Evolutionary conservation across 805 yeast species (phyloP).

Genomic region (Saccharomycopsis sp.): DNA sequence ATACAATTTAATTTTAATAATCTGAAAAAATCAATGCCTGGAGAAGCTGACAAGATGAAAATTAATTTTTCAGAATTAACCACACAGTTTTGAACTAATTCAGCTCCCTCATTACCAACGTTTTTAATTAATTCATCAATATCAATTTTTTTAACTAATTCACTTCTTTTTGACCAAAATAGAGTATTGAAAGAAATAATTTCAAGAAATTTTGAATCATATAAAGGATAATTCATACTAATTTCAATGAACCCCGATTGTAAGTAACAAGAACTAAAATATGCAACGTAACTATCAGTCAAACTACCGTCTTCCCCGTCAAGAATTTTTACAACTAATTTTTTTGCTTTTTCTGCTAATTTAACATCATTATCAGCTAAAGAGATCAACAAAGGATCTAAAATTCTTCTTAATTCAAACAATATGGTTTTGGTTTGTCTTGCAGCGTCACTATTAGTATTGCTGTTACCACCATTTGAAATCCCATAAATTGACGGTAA

Average conservation of each 20-base stretch:
- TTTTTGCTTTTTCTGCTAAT: slow-evolving; percentile 17
- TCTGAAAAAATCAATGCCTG: slow-evolving; percentile 18
- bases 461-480: neutral
- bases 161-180: slow-evolving; percentile 12
- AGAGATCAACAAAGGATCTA: slow-evolving; percentile 15
- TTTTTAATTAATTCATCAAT: slow-evolving; percentile 15
- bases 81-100: slow-evolving; percentile 3
- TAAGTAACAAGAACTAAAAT: slow-evolving; percentile 15
- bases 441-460: slow-evolving; percentile 2
- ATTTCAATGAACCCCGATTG: slow-evolving; percentile 20
- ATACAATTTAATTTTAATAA: slow-evolving; percentile 5
- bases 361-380: slow-evolving; percentile 18
- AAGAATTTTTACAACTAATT: slow-evolving; percentile 13
- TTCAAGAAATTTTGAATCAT: slow-evolving; percentile 15
- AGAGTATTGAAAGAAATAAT: slow-evolving; percentile 12
- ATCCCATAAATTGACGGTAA: slow-evolving; percentile 16
- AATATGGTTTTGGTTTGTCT: slow-evolving; percentile 8
- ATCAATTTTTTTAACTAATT: slow-evolving; percentile 8
- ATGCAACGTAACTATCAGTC: slow-evolving; percentile 12
- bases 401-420: slow-evolving; percentile 12
- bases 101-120: slow-evolving; percentile 15
- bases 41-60: slow-evolving; percentile 11
- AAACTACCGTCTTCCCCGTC: slow-evolving; percentile 13
- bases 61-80: slow-evolving; percentile 15
- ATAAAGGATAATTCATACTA: slow-evolving; percentile 6